These are phyloP conservation scores for Ceriops zippeliana DNA, from an alignment of 345 rosid genomes.

Conservation along the genomic window DNA sequence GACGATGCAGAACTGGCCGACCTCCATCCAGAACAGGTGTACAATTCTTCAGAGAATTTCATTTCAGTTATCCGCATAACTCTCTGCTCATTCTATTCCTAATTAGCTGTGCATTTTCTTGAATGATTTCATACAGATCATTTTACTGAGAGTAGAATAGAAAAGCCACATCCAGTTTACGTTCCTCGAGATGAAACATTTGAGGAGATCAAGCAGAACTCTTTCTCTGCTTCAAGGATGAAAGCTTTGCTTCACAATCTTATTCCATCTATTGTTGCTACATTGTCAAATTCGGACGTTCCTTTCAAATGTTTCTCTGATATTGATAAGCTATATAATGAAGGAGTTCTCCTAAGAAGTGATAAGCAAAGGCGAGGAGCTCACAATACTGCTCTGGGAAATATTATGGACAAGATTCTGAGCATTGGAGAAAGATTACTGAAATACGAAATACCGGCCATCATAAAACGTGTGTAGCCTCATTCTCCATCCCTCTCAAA, in stretches of 20 bases:
- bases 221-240: constrained; percentile 78
- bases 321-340: constrained; percentile 66
- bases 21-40: constrained; percentile 61
- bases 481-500: background rate
- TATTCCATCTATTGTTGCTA: constrained; percentile 71
- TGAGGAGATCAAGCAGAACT: constrained; percentile 84
- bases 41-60: background rate
- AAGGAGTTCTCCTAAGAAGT: constrained; percentile 53
- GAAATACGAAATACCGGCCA: constrained; percentile 73
- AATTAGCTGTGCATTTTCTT: constrained; percentile 4
- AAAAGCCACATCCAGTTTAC: constrained; percentile 76
- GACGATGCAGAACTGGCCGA: constrained; percentile 90
- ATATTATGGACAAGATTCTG: constrained; percentile 43
- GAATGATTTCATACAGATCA: constrained; percentile 41
- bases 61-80: background rate
- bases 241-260: constrained; percentile 91
- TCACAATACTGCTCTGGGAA: constrained; percentile 24
- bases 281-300: constrained; percentile 70
- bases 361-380: constrained; percentile 33
- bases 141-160: constrained; percentile 65
- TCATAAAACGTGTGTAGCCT: constrained; percentile 51
- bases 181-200: constrained; percentile 93
- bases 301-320: constrained; percentile 90
- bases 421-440: constrained; percentile 55
- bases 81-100: background rate